Base-by-base conservation (phyloP, 495 filamentous ascomycete species). In the Venustampulla echinocandica region DNA sequence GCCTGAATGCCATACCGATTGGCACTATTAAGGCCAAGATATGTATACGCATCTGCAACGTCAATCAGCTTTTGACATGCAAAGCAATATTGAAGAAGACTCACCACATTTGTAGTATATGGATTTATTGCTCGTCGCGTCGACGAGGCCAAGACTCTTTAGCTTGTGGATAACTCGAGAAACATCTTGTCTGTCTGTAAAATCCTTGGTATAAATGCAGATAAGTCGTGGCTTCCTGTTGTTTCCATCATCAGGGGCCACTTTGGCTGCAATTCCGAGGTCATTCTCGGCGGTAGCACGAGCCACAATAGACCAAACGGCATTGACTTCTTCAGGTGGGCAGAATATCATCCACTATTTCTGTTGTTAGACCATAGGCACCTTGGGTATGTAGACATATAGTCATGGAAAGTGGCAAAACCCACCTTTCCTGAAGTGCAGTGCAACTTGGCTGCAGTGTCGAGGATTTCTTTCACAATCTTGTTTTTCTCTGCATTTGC, bases 341-440 rank as follows among this genome's bases (percentile, higher is more conserved):
- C 77, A 75, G 55, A 88, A 89, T n/a, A 94, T 54, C 84, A 95
- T 85, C 88, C 88, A 93, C 71, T 70, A 21, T 42, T 15, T 4
- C 54, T 14, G 10, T 52, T 37, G 52, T 54, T 15, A 48, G 23
- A 15, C 27, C n/a, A n/a, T 34, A 3, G 18, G 4, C 10, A 33
- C 21, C 23, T 40, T 60, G 30, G 10, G 15, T 23, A n/a, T 27
- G 6, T 15, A 27, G 17, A 25, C 9, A 36, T n/a, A 14, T 13
- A 28, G 25, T 35, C 20, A 20, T 17, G 17, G 24, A 2, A 18
- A 18, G 6, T 10, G 19, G 25, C 0, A 34, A 14, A 22, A 38
- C 61, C 30, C 43, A 69, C 71, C 62, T 87, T 89, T 32, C 84
- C 84, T n/a, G 64, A 62, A n/a, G 68, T 71, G 14, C 76, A 70